Base-by-base conservation (phyloP, 192 early-diverging fungal species). In the Globomyces pollinis-pini region DNA sequence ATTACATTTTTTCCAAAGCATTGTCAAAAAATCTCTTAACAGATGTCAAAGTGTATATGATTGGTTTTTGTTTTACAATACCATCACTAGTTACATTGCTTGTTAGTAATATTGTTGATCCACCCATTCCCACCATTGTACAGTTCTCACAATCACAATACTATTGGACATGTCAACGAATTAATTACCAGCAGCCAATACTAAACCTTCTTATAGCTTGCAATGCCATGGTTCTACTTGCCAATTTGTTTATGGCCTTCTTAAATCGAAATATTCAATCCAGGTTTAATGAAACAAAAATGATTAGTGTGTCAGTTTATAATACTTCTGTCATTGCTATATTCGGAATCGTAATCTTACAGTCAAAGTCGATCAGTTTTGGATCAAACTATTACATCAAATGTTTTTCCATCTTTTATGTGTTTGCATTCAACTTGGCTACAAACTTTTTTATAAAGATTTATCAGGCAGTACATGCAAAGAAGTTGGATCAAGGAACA, bases 211-310 rank as follows among this genome's bases (percentile, higher is more conserved):
- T 55, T 0, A 8, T 28, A 8, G 6, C 33, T 15, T 55, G 33
- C 31, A 28, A 28, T 3, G 53, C 18, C 12, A 8, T 55, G 2
- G n/a, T 55, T 24, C n/a, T 55, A 36, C 3, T 34, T 20, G 9
- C 24, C 28, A 55, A 55, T 24, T 41, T 55, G 35, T 55, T 21
- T 24, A 55, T 55, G 7, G 53, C 53, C 11, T 55, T 55, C 23
- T 21, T 28, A 21, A 55, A 24, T 7, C 21, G 53, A 36, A 55
- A 36, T 23, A 31, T 35, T 34, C 34, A 24, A 24, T 55, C 23
- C 21, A 55, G n/a, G 33, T 55, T 33, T 16, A 55, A 3, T n/a
- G 53, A 55, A 34, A 41, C 53, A 2, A 55, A 55, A 16, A 24
- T 55, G 6, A 55, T 55, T 9, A 41, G 29, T 0, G 29, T 55